Evolutionary conservation across 2,329 filamentous ascomycete species (phyloP), one percentile per base, ranked within the genome.

Genomic region (Verticillium isaacii): DNA sequence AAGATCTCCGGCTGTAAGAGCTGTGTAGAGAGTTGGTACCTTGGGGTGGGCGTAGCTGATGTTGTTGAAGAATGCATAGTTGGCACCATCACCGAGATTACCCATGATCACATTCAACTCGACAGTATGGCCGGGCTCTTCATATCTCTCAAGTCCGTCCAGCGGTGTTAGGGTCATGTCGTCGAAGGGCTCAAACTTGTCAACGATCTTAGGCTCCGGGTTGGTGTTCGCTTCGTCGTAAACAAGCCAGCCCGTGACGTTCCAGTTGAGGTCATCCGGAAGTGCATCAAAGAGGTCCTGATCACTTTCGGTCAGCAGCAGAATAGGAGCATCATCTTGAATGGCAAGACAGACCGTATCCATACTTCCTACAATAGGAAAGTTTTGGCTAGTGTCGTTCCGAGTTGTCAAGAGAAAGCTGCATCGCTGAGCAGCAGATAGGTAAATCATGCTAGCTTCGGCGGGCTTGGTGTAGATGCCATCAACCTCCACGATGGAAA

Each of bases 21-120:
- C 91, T 0, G 89, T 92, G 79, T 93, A 96, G 0, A 96, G 80
- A 0, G 89, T 87, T 0, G 92, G 93, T 0, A 96, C 92, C 71
- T 91, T 91, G 57, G 90, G 91, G 0, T 76, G 61, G 3, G 84
- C 83, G 72, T 93, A 96, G 34, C 90, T 92, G 65, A 92, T 85
- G 73, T 91, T 88, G 78, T 94, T 93, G 77, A 91, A 85, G 75
- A 88, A 88, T 63, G 86, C 88, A 61, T 80, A 80, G 70, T 80
- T 81, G 58, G 82, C 82, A 5, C 89, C 88, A 63, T 91, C 81
- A 19, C 78, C 78, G 2, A 89, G 79, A 58, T 86, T 85, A 66
- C 83, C 79, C 79, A 86, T 86, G 63, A 79, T 78, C 3, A 91
- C 81, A 64, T 85, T 79, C 2, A 95, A 79, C 54, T 83, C 82